Evolutionary conservation across 2,329 filamentous ascomycete species (phyloP).

Genomic region (Cryphonectria naterciae): DNA sequence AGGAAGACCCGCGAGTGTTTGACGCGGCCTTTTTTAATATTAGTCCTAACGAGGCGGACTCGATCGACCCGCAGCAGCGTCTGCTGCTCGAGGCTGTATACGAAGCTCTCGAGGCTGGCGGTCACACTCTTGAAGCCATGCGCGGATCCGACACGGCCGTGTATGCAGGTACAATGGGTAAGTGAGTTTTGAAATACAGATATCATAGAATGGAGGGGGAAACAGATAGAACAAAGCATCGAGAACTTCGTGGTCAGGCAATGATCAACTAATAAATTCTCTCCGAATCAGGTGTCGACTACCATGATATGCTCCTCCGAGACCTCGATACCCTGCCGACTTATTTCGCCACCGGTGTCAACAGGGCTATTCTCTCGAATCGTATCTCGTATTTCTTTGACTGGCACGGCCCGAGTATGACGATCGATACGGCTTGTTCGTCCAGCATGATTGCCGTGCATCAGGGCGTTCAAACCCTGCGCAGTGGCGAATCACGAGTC

Average conservation of each 20-base stretch:
- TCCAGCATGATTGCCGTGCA: constrained; percentile 45
- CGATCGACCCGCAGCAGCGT: constrained; percentile 22
- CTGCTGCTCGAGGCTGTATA: constrained; percentile 33
- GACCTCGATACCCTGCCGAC: constrained; percentile 32
- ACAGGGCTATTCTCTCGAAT: constrained; percentile 40
- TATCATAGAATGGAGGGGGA: no score
- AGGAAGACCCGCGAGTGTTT: constrained; percentile 9
- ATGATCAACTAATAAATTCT: not conserved
- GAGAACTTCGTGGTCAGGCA: not conserved
- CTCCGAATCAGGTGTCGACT: not conserved
- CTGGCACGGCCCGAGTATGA: constrained; percentile 44
- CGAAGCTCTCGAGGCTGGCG: constrained; percentile 30
- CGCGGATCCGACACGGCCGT: constrained; percentile 36
- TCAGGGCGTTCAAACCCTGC: constrained; percentile 41
- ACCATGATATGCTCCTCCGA: not conserved
- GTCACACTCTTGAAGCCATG: constrained; percentile 30
- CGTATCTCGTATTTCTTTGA: constrained; percentile 47
- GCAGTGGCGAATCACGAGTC: constrained; percentile 36
- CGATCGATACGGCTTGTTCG: constrained; percentile 50
- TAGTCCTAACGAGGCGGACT: constrained; percentile 30
- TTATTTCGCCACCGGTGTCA: constrained; percentile 40
- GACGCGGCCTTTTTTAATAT: constrained; percentile 37
- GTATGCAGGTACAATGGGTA: constrained; percentile 33
- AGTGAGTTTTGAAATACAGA: not conserved
- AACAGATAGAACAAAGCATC: no score